Conservation (phyloP, 2,329 filamentous ascomycete species). For the Hawksworthiomyces lignivorus region DNA sequence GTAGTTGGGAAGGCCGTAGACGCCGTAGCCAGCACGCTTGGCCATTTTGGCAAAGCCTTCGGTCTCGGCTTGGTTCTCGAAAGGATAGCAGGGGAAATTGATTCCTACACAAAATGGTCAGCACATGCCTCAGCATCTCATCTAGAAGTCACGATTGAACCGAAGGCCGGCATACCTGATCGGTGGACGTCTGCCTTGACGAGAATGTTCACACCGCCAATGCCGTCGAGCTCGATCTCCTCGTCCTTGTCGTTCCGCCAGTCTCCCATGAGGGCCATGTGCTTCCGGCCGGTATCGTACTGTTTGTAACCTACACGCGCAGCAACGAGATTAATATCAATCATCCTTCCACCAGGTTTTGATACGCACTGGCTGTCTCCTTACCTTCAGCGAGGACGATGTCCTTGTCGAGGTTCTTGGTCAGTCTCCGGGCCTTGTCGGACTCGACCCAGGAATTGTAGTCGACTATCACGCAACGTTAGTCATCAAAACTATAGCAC, state of each 20-base stretch:
- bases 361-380: too few species aligned
- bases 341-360: too few species aligned
- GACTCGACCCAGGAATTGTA: slow-evolving; percentile 99
- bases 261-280: slow-evolving; percentile 88
- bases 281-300: slow-evolving; percentile 79
- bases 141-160: too few species aligned
- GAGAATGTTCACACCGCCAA: slow-evolving; percentile 93
- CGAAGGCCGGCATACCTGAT: slow-evolving; percentile 73
- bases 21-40: slow-evolving; percentile 86
- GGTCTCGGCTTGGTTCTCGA: slow-evolving; percentile 98
- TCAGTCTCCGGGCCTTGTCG: slow-evolving; percentile 69
- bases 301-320: slow-evolving; percentile 69
- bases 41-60: slow-evolving; percentile 99
- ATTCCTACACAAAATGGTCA: slow-evolving; percentile 64
- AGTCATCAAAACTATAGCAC: slow-evolving; percentile 4
- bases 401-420: slow-evolving; percentile 67
- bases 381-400: slow-evolving; percentile 79
- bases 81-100: slow-evolving; percentile 94
- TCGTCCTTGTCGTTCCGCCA: slow-evolving; percentile 88
- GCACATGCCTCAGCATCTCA: too few species aligned
- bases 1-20: slow-evolving; percentile 91
- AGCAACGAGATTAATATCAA: too few species aligned
- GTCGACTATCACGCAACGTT: slow-evolving; percentile 55
- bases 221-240: slow-evolving; percentile 86
- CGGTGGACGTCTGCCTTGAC: slow-evolving; percentile 97